Evolutionary conservation across 2,329 filamentous ascomycete species (phyloP), one percentile per base, ranked within the genome.

Genomic region (Calonectria ilicicola): DNA sequence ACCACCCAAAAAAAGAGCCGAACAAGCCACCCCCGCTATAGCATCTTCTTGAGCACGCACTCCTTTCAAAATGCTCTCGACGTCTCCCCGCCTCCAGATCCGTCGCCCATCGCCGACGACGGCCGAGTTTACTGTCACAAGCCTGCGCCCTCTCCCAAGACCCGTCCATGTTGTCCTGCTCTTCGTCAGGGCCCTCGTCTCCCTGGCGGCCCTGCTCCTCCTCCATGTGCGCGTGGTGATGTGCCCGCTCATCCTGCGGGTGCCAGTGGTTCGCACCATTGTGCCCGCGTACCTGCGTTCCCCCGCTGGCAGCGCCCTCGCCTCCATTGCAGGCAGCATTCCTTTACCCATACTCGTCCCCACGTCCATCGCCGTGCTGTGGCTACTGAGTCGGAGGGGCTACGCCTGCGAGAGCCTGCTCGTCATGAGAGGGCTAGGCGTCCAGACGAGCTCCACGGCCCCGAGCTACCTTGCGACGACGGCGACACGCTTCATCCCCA

Each of bases 61-160:
- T 62, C 35, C 47, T 40, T 15, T 64, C 21, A 76, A 81, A 46
- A 94, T 95, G 93, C 88, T 94, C 76, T 90, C 89, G 49, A 90
- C 88, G 23, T 79, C 86, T 1, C 90, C 91, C 12, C 89, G 89
- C 77, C 90, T 95, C 64, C 88, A 87, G 78, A 89, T 89, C 73
- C 89, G 91, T 76, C 90, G 91, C 26, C 94, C 94, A 63, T 96
- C 97, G 27, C 93, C 95, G 58, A 97, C 95, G 3, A 98, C 97
- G n/a, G 92, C 94, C 82, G 93, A 94, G 77, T 98, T 96, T 88
- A 97, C 94, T 35, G 94, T 98, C 69, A 97, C 96, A 42, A 98
- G 96, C 70, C 91, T 92, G 53, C 91, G 94, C 1, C 84, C 86
- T 0, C 81, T 85, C 5, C 89, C 89, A 0, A 72, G 89, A 19